Conservation (phyloP, 2,329 filamentous ascomycete species). For the Cytospora paraplurivora region DNA sequence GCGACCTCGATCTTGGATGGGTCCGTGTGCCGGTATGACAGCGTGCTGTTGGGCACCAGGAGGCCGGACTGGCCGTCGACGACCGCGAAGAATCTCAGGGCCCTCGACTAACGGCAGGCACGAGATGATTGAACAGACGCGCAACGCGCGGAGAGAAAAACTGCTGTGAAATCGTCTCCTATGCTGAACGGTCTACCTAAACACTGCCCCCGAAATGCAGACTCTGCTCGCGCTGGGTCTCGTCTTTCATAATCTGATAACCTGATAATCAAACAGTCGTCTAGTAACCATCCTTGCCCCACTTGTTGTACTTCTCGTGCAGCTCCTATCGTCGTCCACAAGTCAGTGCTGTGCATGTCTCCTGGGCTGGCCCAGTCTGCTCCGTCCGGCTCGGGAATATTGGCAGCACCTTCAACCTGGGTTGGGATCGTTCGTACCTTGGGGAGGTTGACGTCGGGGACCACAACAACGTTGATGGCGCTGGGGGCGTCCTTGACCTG, state of each 20-base stretch:
- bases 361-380: not conserved
- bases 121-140: not conserved
- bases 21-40: too few species aligned
- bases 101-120: not conserved
- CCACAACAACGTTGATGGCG: slow-evolving; percentile 90
- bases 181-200: slow-evolving; percentile 29
- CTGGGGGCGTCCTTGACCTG: slow-evolving; percentile 87
- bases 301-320: slow-evolving; percentile 99
- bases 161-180: slow-evolving; percentile 11
- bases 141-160: not conserved
- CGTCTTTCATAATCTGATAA: slow-evolving; percentile 1
- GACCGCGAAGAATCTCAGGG: not conserved
- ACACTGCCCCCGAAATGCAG: slow-evolving; percentile 10
- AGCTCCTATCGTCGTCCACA: slow-evolving; percentile 61
- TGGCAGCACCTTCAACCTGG: not conserved
- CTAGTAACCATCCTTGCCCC: slow-evolving; percentile 94
- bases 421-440: slow-evolving; percentile 59
- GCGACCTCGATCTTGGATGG: too few species aligned
- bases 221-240: slow-evolving; percentile 22
- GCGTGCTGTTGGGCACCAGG: not conserved
- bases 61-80: not conserved
- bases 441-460: slow-evolving; percentile 91
- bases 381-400: not conserved
- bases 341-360: slow-evolving; percentile 21
- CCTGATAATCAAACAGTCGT: slow-evolving; percentile 19